Conservation (phyloP, 78 protist species). For the Reticulomyxa filosa region DNA sequence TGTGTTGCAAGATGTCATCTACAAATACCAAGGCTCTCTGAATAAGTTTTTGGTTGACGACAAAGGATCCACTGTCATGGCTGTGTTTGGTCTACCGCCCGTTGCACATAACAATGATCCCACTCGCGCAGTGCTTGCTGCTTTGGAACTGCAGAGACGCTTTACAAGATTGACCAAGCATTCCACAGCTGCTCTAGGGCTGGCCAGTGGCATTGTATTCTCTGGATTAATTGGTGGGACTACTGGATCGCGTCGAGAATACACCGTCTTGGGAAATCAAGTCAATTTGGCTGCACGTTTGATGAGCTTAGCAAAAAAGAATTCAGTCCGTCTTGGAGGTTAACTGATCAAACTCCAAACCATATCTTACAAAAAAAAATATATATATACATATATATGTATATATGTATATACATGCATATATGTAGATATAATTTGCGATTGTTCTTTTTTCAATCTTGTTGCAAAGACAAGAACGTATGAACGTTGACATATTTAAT, state of each 20-base stretch:
- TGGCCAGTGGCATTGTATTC: constrained; percentile 11
- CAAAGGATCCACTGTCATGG: constrained; percentile 9
- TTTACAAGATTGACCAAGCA: not conserved
- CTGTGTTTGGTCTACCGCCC: constrained; percentile 21
- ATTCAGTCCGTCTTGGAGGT: too few species aligned
- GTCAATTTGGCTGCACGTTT: constrained; percentile 16
- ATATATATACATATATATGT: too few species aligned
- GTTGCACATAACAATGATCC: constrained; percentile 6
- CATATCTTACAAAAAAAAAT: too few species aligned
- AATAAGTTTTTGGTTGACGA: constrained; percentile 19
- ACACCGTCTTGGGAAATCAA: constrained; percentile 2
- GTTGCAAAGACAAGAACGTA: too few species aligned
- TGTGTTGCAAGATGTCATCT: not conserved
- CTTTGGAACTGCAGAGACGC: not conserved
- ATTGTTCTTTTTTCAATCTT: too few species aligned
- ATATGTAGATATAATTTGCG: too few species aligned
- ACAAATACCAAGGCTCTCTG: constrained; percentile 13
- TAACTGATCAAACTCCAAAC: too few species aligned
- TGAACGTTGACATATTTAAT: too few species aligned
- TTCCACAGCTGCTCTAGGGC: constrained; percentile 7
- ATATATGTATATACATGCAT: too few species aligned
- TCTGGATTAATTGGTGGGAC: constrained; percentile 6
- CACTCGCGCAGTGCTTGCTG: constrained; percentile 8
- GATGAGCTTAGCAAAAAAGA: not conserved
- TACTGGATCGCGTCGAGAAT: constrained; percentile 6